Evolutionary conservation across 352 stramenopile species (phyloP).

Genomic region (Phytopythium aichiense): DNA sequence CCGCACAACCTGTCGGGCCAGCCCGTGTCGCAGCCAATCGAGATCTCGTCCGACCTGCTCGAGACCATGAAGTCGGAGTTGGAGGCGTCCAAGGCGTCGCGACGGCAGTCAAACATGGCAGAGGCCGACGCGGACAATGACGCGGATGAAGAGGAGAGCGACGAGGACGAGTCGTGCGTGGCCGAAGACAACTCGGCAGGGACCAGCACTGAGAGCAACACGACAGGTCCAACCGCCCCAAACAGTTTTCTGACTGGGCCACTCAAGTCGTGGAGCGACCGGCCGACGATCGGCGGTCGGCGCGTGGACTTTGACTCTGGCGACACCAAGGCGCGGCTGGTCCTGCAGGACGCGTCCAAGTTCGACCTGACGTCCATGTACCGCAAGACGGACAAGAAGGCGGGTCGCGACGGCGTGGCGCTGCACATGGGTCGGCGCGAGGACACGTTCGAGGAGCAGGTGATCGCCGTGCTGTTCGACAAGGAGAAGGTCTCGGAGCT

Average conservation of each 20-base stretch:
- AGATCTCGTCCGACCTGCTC: constrained; percentile 58
- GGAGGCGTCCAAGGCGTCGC: constrained; percentile 36
- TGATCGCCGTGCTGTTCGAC: constrained; percentile 82
- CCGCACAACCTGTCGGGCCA: constrained; percentile 24
- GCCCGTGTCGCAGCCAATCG: constrained; percentile 42
- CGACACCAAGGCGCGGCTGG: constrained; percentile 69
- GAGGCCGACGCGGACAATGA: not conserved
- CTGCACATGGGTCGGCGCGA: constrained; percentile 71
- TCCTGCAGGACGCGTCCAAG: constrained; percentile 64
- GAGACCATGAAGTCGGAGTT: constrained; percentile 70
- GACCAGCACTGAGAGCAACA: constrained; percentile 5
- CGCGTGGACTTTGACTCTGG: constrained; percentile 65
- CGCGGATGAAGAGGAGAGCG: constrained; percentile 1
- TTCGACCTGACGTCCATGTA: constrained; percentile 86
- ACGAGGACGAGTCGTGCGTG: constrained; percentile 8
- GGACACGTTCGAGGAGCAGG: constrained; percentile 74
- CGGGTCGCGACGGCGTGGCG: constrained; percentile 65
- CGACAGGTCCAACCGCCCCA: constrained; percentile 4
- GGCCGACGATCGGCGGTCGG: constrained; percentile 41
- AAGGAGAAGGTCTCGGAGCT: constrained; percentile 78
- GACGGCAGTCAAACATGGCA: not conserved
- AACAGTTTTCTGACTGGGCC: constrained; percentile 1
- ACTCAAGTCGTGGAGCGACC: constrained; percentile 47
- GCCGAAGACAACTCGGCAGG: not conserved
- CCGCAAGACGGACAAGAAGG: constrained; percentile 77